Evolutionary conservation across 371 early-diverging fungal genomes (phyloP).

Genomic region (Syncephalastrum monosporum): DNA sequence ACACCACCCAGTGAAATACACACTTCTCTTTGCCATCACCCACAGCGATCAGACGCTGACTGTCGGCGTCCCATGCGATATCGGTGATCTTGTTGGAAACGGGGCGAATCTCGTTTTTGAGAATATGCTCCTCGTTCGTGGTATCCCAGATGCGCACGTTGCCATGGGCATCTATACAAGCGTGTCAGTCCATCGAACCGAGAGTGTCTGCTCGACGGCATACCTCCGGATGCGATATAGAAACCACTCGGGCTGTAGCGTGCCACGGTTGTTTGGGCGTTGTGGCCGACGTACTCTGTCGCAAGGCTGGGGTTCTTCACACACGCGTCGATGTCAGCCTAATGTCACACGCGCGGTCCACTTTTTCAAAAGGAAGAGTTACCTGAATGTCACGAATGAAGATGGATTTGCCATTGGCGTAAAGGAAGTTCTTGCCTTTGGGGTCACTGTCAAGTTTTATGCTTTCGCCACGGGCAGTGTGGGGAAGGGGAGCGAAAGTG

Average conservation of each 20-base stretch:
- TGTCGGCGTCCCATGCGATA: conserved; percentile 93
- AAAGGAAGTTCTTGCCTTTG: conserved; percentile 84
- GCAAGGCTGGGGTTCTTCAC: conserved; percentile 77
- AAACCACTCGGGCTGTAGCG: conserved; percentile 90
- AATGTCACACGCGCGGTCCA: background rate
- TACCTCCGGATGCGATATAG: conserved; percentile 95
- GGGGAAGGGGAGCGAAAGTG: conserved; percentile 77
- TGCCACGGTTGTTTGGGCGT: conserved; percentile 78
- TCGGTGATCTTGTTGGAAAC: conserved; percentile 84
- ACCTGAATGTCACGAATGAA: conserved; percentile 86
- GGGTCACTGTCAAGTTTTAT: conserved; percentile 83
- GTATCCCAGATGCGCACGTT: conserved; percentile 95
- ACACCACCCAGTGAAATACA: conserved; percentile 1
- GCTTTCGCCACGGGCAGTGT: conserved; percentile 78
- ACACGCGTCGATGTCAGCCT: background rate
- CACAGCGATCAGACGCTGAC: conserved; percentile 91
- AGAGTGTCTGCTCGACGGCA: background rate
- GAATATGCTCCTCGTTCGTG: conserved; percentile 76
- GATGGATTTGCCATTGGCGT: conserved; percentile 89
- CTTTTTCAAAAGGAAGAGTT: conserved; percentile 5
- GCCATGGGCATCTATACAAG: conserved; percentile 71
- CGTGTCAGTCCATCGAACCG: too few species aligned
- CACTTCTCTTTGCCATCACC: conserved; percentile 91
- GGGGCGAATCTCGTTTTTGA: conserved; percentile 78
- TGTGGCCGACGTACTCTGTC: conserved; percentile 86